These are phyloP conservation scores for Coniochaeta sp. DNA, from an alignment of 2,329 filamentous ascomycete species.

Conservation along the genomic window DNA sequence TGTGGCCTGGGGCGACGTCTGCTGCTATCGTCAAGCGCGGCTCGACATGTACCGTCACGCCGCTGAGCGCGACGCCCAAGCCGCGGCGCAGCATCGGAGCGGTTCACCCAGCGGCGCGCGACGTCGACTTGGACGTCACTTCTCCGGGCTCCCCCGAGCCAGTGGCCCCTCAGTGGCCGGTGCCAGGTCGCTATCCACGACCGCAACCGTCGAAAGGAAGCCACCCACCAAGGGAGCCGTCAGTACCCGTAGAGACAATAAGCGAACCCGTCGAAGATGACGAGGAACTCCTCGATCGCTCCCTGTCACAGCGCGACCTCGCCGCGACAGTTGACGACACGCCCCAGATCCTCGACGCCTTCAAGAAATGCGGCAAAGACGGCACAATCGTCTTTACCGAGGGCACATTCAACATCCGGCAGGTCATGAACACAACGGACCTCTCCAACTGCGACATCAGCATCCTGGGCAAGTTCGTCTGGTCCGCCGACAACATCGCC, in stretches of 20 bases:
- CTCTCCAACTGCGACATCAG: constrained; percentile 39
- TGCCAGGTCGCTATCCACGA: constrained; percentile 7
- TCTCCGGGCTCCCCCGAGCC: neutral
- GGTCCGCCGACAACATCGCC: constrained; percentile 27
- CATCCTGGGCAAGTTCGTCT: constrained; percentile 36
- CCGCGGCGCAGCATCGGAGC: constrained; percentile 6
- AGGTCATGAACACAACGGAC: constrained; percentile 39
- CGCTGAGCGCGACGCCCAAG: constrained; percentile 5
- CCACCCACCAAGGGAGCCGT: neutral
- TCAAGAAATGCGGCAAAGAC: constrained; percentile 37
- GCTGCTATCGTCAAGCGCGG: constrained; percentile 15
- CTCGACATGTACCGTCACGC: constrained; percentile 17
- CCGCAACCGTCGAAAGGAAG: constrained; percentile 5
- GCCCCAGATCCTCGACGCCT: constrained; percentile 42
- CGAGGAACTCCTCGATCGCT: neutral
- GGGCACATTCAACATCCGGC: constrained; percentile 38
- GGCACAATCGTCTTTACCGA: constrained; percentile 43
- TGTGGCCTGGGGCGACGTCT: neutral
- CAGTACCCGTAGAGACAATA: neutral
- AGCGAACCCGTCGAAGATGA: too few relatives aligned
- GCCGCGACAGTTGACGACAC: constrained; percentile 31
- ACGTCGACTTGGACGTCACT: constrained; percentile 5
- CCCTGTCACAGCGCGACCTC: neutral
- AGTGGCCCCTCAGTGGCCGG: neutral
- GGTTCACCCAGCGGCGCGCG: constrained; percentile 6